Evolutionary conservation across 805 yeast genomes (phyloP), one percentile per base, ranked within the genome.

Genomic region (Tetrapisispora arboricola): DNA sequence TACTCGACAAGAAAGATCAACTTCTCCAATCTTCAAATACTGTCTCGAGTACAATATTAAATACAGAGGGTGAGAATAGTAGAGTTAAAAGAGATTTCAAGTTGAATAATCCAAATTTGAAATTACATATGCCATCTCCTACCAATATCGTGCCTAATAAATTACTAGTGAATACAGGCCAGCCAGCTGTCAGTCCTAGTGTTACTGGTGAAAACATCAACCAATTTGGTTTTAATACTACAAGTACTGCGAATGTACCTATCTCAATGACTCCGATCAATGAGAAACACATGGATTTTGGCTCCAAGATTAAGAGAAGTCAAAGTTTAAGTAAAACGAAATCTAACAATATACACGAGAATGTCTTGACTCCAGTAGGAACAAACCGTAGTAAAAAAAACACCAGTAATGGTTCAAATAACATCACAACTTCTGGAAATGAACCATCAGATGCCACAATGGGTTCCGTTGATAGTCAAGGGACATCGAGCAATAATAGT

Each of bases 241-340:
- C 72, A 13, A 70, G 68, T 25, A 67, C 73, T 3, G 65, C 70
- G 8, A 61, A 64, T 41, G 57, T 72, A 3, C 78, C 84, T 1
- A 64, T 78, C 50, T 75, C 84, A 0, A 83, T 84, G 92, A 84
- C 94, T 0, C 94, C 92, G 2, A 76, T 83, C 5, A 72, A 84
- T 2, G 94, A 84, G 49, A 78, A 66, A 41, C 57, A 63, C 28
- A 55, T 49, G 30, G 60, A 54, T 45, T 49, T 54, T 34, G 49
- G 52, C 10, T 43, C 38, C 28, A 49, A 50, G 32, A 26, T 50
- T 0, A 54, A 49, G 39, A 49, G 57, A 37, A 49, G 52, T 8
- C 54, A 47, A 10, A 54, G 59, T 36, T 43, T 47, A 7, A 41
- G 45, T n/a, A 49, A 50, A 15, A 44, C 50, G 16, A 32, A 30